Evolutionary conservation across 2,329 filamentous ascomycete species (phyloP), one percentile per base, ranked within the genome.

Genomic region (Colletotrichum agaves): DNA sequence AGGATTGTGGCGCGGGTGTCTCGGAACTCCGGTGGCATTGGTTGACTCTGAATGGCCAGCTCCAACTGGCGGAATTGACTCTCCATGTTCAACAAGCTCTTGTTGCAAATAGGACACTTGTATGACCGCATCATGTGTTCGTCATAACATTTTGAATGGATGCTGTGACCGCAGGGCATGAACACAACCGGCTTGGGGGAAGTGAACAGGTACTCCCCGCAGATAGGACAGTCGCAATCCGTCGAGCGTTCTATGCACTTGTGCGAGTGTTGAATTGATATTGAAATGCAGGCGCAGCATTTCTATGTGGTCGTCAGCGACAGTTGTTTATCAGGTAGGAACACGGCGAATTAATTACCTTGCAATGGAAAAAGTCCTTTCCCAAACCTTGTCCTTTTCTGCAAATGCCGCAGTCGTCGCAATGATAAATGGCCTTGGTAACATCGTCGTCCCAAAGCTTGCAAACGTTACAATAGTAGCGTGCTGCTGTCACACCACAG

Each of bases 281-380:
- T 97, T 7, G 93, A 92, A 74, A 98, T 96, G 81, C 96, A 99
- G 27, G 97, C 94, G 73, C 93, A 93, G 80, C 96, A 99, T 73
- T 90, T 94, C 91, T 94, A 71, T 12, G 27, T 15, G 19, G 21
- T 15, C 64, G 41, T 59, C 57, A 55, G 53, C 13, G 35, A 8
- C 41, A 55, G 35, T 17, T 10, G 11, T 27, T 21, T 3, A n/a
- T 12, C 19, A 8, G 6, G 15, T 27, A 23, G 15, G 43, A 71
- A 43, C 70, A 65, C 19, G n/a, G 56, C 27, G 27, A 73, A 80
- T 78, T 82, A 73, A 80, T 78, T 82, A 95, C 93, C 88, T 97
- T 97, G 91, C 96, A 99, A 79, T 99, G 96, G 75, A 97, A 94
- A 77, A 97, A 99, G 77, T 99, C 96, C 76, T 97, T 98, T 4